Evolutionary conservation across 257 asterid genomes (phyloP).

Genomic region (Jacaranda copaia): DNA sequence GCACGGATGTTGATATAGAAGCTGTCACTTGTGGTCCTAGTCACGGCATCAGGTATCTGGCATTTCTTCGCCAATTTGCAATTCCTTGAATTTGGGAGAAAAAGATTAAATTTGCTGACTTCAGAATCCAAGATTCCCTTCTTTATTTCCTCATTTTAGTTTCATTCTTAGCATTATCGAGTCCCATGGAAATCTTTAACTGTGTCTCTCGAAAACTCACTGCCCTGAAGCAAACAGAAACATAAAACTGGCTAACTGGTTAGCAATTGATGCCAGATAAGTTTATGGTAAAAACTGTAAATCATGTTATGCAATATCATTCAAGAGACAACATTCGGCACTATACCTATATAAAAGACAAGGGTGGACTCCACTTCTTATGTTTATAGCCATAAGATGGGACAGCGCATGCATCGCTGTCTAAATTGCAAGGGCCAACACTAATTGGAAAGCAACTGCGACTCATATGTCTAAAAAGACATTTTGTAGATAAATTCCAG

Average conservation of each 20-base stretch:
- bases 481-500: background rate
- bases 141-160: background rate
- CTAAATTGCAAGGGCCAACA: background rate
- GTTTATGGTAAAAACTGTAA: no score
- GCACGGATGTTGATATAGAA: constrained; percentile 85
- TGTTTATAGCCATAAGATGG: background rate
- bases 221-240: background rate
- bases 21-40: constrained; percentile 94
- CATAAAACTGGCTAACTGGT: background rate
- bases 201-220: background rate
- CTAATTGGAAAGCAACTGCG: background rate
- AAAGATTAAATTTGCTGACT: background rate
- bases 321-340: background rate
- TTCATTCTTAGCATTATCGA: background rate
- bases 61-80: background rate
- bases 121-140: constrained; percentile 3
- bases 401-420: background rate
- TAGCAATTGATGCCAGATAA: no score
- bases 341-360: background rate
- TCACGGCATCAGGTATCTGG: constrained; percentile 89
- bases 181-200: background rate
- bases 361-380: background rate
- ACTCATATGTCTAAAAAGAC: background rate
- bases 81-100: background rate
- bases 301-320: no score